Base-by-base conservation (phyloP, 2,329 filamentous ascomycete species). In the Nigrograna mackinnonii region DNA sequence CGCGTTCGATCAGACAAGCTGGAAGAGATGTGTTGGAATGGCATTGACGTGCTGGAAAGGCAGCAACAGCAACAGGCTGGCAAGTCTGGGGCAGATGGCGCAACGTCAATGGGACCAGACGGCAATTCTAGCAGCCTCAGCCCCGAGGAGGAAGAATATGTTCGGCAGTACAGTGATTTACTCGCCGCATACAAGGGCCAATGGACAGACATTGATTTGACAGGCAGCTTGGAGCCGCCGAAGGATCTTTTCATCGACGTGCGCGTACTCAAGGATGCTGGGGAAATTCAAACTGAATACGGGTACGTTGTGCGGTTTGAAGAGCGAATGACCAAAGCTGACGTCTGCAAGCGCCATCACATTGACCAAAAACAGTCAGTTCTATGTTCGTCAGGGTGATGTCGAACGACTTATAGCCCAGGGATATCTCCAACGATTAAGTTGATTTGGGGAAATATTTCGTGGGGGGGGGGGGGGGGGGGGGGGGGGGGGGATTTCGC, bases 211-310 rank as follows among this genome's bases (percentile, higher is more conserved):
- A 87, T 99, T 54, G 94, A 99, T 69, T 75, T 99, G 41, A 96
- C 94, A 3, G 94, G 94, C 22, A 94, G 88, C 61, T 75, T 99
- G 63, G 91, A 96, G 63, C 94, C 94, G 18, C 94, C 94, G n/a
- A 83, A 84, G 57, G 94, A 99, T 70, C 74, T 99, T 39, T 99
- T 97, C 68, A 95, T 99, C 58, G 94, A 99, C 68, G 94, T 99
- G 24, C 79, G 94, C 35, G 94, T 99, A 36, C 73, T 99, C 51
- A 96, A 94, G 67, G 94, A 99, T 74, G 94, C 92, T 1, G 94
- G 95, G 4, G 94, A 99, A 75, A 96, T 99, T 52, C 92, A 99
- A 73, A 99, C 94, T 0, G 95, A 99, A 77, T 99, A 99, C 65
- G 94, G 94, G 87, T 95, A 78, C 69, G 85, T 75, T 35, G 32